Base-by-base conservation (phyloP, 169 alveolate species). In the Plasmodium coatneyi region DNA sequence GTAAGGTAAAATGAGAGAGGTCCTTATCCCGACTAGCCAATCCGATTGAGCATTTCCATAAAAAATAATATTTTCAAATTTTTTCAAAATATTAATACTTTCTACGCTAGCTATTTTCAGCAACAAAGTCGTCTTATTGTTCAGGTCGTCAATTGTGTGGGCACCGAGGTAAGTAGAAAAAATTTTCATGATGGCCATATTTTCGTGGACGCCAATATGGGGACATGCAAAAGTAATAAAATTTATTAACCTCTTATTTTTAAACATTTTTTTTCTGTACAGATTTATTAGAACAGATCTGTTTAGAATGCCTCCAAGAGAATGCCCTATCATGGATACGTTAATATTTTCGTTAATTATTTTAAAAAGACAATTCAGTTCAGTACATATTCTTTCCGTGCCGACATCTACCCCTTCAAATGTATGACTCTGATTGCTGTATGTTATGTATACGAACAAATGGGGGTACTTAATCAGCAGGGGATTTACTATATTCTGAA, bases 31-130 rank as follows among this genome's bases (percentile, higher is more conserved):
- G 16, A 96, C 97, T 92, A 96, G 76, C 94, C 92, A 79, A 80
- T 96, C 97, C 5, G 96, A 96, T 34, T 95, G 95, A 2, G 93
- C 83, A 78, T 96, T 96, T 0, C 97, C 97, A 87, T 96, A 96
- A n/a, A 95, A 92, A 9, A 93, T 83, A 2, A 96, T 91, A 71
- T 93, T 96, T 66, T 93, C 95, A 91, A 96, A 96, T 60, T 84
- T 54, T 36, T 76, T 71, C 60, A 96, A 70, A 19, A 71, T 28
- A 54, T 81, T 93, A 76, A 84, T 71, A 19, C 96, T 94, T 43
- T 96, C 93, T 22, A 82, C 41, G 39, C 84, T 92, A n/a, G 94
- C 82, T 12, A 96, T 92, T 54, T 84, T 78, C 66, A 96, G 82
- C 32, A 96, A 84, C 39, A 89, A 92, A 0, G 92, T 93, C 5